These are phyloP conservation scores for Hemisphaericaspora xylofermentans DNA, from an alignment of 1,139 yeast species.

Conservation along the genomic window DNA sequence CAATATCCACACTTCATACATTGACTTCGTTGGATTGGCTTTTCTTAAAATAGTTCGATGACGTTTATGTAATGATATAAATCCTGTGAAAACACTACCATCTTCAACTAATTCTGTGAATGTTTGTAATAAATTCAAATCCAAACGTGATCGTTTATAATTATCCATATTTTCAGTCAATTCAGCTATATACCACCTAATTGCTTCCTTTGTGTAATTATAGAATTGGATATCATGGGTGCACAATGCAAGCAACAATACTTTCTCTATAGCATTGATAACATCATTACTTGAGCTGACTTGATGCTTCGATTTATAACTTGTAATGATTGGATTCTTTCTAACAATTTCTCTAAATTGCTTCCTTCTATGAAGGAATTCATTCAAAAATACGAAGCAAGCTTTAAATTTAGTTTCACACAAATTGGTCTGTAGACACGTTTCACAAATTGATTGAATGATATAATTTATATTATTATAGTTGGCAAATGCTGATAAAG, in stretches of 20 bases:
- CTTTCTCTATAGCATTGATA: slow-evolving; percentile 40
- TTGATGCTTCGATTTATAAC: slow-evolving; percentile 12
- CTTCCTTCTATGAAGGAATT: slow-evolving; percentile 27
- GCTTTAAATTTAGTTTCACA: slow-evolving; percentile 41
- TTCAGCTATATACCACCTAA: slow-evolving; percentile 48
- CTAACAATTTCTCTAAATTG: slow-evolving; percentile 21
- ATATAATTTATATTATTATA: slow-evolving; percentile 34
- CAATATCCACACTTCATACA: slow-evolving; percentile 61
- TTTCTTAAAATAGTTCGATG: slow-evolving; percentile 55
- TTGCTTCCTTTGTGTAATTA: slow-evolving; percentile 48
- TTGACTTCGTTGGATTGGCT: slow-evolving; percentile 58
- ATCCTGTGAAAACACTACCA: slow-evolving; percentile 64
- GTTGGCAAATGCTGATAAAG: slow-evolving; percentile 28
- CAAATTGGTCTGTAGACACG: slow-evolving; percentile 34
- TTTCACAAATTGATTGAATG: slow-evolving; percentile 37
- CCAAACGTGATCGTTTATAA: slow-evolving; percentile 9
- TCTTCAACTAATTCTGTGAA: slow-evolving; percentile 54
- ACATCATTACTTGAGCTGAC: slow-evolving; percentile 21
- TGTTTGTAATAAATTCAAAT: slow-evolving; percentile 40
- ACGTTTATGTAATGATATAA: slow-evolving; percentile 73
- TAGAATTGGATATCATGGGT: slow-evolving; percentile 60
- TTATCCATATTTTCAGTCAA: slow-evolving; percentile 12
- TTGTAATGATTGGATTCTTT: slow-evolving; percentile 22
- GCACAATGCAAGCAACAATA: slow-evolving; percentile 49
- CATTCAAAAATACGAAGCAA: slow-evolving; percentile 37